Evolutionary conservation across 2,329 filamentous ascomycete genomes (phyloP).

Genomic region (Malbranchea cinnamomea): DNA sequence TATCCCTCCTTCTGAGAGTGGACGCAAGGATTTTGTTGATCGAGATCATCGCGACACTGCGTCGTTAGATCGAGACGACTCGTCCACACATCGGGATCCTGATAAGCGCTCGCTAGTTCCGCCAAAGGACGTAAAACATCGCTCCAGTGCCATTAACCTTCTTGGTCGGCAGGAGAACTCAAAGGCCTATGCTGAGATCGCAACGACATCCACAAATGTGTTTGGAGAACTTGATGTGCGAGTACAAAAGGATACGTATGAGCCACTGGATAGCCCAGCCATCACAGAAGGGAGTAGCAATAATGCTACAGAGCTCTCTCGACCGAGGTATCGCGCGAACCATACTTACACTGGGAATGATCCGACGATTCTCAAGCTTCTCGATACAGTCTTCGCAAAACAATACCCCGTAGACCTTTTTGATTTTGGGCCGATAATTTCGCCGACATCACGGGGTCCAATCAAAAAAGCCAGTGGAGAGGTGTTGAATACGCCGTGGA

Average conservation of each 20-base stretch:
- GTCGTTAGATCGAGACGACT: too few relatives aligned
- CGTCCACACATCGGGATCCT: slow-evolving; percentile 11
- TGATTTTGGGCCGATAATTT: slow-evolving; percentile 65
- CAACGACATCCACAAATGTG: slow-evolving; percentile 48
- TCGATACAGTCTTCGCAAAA: slow-evolving; percentile 70
- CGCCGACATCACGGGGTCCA: slow-evolving; percentile 44
- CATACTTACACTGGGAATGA: slow-evolving; percentile 78
- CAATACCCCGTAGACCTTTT: slow-evolving; percentile 45
- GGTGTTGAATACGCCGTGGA: slow-evolving; percentile 52
- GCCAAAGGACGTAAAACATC: slow-evolving; percentile 20
- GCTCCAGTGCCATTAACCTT: slow-evolving; percentile 44
- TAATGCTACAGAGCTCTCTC: slow-evolving; percentile 13
- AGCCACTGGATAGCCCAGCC: slow-evolving; percentile 16
- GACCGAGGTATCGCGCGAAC: slow-evolving; percentile 41
- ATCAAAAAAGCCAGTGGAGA: slow-evolving; percentile 41
- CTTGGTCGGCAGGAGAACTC: slow-evolving; percentile 41
- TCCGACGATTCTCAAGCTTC: slow-evolving; percentile 43
- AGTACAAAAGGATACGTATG: slow-evolving; percentile 25
- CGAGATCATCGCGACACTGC: too few relatives aligned
- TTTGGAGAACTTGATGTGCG: slow-evolving; percentile 49
- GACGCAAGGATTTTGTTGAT: slow-evolving; percentile 17
- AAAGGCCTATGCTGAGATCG: slow-evolving; percentile 50
- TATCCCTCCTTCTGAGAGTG: slow-evolving; percentile 19
- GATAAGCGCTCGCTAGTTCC: slow-evolving; percentile 15
- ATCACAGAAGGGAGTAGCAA: slow-evolving; percentile 12